Evolutionary conservation across 805 yeast species (phyloP).

Genomic region (Priceomyces fermenticarens): DNA sequence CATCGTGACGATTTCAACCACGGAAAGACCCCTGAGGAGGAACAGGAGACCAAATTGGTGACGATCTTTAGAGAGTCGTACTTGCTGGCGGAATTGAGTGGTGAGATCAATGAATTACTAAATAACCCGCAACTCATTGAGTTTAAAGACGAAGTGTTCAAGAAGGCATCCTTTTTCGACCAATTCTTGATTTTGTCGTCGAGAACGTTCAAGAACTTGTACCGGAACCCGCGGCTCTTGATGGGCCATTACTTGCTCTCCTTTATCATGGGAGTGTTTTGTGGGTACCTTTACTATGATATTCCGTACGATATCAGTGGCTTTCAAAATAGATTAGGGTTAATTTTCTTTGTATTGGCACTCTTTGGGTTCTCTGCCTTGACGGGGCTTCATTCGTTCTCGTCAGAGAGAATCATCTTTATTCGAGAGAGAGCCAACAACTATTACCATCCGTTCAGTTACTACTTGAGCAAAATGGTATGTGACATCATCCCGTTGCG

Average conservation of each 20-base stretch:
- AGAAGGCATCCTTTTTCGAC: constrained; percentile 55
- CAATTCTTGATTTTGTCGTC: constrained; percentile 77
- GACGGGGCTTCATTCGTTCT: constrained; percentile 87
- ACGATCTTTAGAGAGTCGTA: constrained; percentile 36
- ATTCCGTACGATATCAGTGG: constrained; percentile 90
- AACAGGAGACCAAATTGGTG: constrained; percentile 36
- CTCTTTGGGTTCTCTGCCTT: constrained; percentile 92
- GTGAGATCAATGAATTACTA: constrained; percentile 31
- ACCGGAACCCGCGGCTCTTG: constrained; percentile 87
- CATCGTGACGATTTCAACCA: constrained; percentile 68
- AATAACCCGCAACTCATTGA: constrained; percentile 23
- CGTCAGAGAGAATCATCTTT: constrained; percentile 84
- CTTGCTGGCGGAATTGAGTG: constrained; percentile 37
- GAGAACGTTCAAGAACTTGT: constrained; percentile 87
- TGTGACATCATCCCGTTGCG: constrained; percentile 93
- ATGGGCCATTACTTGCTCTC: constrained; percentile 82
- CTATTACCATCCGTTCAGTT: constrained; percentile 84
- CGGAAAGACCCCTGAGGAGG: constrained; percentile 5
- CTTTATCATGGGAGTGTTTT: constrained; percentile 70
- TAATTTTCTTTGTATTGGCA: constrained; percentile 87
- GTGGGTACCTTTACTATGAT: constrained; percentile 83
- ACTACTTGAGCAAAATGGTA: constrained; percentile 77
- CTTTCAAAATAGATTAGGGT: constrained; percentile 90
- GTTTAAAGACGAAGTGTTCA: constrained; percentile 28
- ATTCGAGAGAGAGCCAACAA: constrained; percentile 93